phyloP scores from a whole-genome alignment of 768 basidiomycete genomes.

The Mycena rosella region DNA sequence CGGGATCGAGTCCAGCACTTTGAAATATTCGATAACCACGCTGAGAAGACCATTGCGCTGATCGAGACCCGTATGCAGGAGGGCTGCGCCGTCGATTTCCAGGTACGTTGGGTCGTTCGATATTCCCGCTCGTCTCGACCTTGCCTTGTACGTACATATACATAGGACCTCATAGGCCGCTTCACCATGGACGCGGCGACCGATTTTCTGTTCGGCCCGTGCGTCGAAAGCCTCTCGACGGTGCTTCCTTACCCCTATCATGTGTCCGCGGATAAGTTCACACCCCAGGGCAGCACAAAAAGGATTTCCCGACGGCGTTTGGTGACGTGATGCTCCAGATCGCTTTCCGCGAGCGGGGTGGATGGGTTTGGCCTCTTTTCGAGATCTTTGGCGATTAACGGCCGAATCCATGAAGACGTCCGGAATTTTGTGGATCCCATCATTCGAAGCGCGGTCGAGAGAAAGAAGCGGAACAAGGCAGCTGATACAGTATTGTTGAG shows the following conservation, averaged over 20 bases:
- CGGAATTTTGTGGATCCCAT: slow-evolving; percentile 48
- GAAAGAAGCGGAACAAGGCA: slow-evolving; percentile 22
- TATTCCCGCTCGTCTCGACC: too few relatives aligned
- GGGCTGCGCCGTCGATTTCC: slow-evolving; percentile 38
- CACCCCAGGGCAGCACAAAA: not conserved
- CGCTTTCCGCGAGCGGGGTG: slow-evolving; percentile 55
- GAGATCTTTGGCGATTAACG: slow-evolving; percentile 66
- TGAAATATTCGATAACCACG: slow-evolving; percentile 39
- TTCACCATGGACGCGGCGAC: slow-evolving; percentile 73
- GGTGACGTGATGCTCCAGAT: slow-evolving; percentile 58
- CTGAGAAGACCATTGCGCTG: slow-evolving; percentile 25
- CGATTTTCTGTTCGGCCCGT: slow-evolving; percentile 67
- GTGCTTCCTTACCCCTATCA: slow-evolving; percentile 60
- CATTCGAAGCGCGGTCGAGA: slow-evolving; percentile 42
- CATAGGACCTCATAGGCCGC: slow-evolving; percentile 64
- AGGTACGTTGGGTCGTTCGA: slow-evolving; percentile 45
- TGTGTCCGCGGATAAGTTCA: slow-evolving; percentile 38
- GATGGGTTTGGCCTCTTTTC: slow-evolving; percentile 61
- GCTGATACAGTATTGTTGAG: not conserved
- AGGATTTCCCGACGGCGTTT: slow-evolving; percentile 61
- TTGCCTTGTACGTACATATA: too few relatives aligned
- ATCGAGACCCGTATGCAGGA: slow-evolving; percentile 33
- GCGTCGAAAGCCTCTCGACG: slow-evolving; percentile 59
- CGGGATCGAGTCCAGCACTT: slow-evolving; percentile 42
- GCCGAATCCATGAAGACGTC: slow-evolving; percentile 60